Evolutionary conservation across 129 eudicot genomes (phyloP).

Genomic region (Cynara cardunculus): DNA sequence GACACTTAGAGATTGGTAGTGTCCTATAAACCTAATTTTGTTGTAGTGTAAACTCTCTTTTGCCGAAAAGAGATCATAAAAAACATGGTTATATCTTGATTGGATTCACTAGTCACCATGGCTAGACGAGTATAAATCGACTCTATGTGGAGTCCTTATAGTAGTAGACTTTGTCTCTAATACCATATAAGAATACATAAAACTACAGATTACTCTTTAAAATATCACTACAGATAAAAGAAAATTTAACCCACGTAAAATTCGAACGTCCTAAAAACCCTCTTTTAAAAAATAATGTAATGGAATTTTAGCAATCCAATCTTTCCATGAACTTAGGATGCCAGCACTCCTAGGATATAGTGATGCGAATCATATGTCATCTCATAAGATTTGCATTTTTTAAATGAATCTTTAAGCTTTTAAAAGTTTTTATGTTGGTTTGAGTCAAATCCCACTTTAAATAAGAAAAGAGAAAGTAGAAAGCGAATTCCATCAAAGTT

Average conservation of each 20-base stretch:
- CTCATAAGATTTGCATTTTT: neutral
- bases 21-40: too few relatives aligned
- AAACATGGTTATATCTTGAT: neutral
- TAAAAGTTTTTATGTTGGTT: slow-evolving; percentile 19
- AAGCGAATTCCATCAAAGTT: slow-evolving; percentile 10
- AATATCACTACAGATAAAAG: too few relatives aligned
- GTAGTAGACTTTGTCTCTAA: neutral
- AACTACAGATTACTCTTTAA: too few relatives aligned
- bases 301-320: neutral
- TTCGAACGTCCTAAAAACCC: neutral
- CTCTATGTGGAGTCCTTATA: neutral
- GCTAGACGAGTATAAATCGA: neutral
- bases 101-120: neutral
- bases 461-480: slow-evolving; percentile 7
- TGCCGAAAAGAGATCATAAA: neutral
- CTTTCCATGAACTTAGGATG: neutral
- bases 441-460: slow-evolving; percentile 25
- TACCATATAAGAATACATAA: too few relatives aligned
- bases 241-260: neutral
- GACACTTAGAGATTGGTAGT: too few relatives aligned
- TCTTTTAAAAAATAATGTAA: neutral
- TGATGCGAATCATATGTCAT: slow-evolving; percentile 18
- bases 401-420: neutral
- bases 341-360: neutral
- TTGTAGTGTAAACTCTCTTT: too few relatives aligned